Evolutionary conservation across 371 early-diverging fungal genomes (phyloP), one percentile per base, ranked within the genome.

Genomic region (Funneliformis caledonium): DNA sequence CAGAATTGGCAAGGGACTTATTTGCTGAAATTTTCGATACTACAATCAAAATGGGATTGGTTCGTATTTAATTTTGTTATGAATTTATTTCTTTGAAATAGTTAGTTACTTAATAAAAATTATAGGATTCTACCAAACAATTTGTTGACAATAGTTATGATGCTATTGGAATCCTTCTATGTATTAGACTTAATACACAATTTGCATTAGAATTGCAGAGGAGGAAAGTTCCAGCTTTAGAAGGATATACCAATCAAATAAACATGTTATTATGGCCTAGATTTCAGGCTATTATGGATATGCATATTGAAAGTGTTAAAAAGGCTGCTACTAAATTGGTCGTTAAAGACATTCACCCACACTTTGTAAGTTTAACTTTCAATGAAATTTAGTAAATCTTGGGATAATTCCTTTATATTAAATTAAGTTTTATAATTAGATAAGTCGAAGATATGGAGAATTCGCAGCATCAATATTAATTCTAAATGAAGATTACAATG

Each of bases 181-280:
- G 97, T 83, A 92, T 97, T 76, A 90, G 96, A 37, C 90, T 96
- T 79, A 95, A 96, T 81, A 89, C 90, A 6, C 96, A 94, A 80
- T 85, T 96, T 78, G 89, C 93, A 11, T 88, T 91, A 42, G 94
- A 96, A 73, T 87, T 96, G 83, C 96, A 96, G 82, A 86, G 93
- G 65, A 88, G 97, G 50, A 88, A 89, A 10, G 91, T 95, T 1
- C 95, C 97, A 0, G 90, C 92, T 33, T 84, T 97, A 33, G 95
- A 95, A 81, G 91, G 90, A 81, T 98, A 94, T 81, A 88, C 93
- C 50, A 94, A 96, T 85, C 89, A 93, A 19, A 90, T 93, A 60
- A 96, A 96, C 80, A 96, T 96, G 92, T 83, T 93, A n/a, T 86
- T 98, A 43, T 97, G 97, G 97, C 97, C 97, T 19, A 87, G 96